Base-by-base conservation (phyloP, 441 rosid species). In the Hura crepitans region DNA sequence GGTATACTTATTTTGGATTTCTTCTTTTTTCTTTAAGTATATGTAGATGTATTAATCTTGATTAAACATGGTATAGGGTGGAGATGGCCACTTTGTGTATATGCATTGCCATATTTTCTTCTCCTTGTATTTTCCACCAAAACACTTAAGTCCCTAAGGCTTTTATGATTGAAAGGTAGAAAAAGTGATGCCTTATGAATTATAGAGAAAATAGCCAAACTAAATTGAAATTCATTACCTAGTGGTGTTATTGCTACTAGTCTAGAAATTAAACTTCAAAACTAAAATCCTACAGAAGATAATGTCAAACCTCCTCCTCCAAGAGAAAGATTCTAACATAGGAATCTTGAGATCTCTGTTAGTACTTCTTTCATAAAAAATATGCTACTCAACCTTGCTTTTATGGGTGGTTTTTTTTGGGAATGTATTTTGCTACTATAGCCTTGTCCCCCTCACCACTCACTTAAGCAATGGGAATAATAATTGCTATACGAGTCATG, bases 351-450 rank as follows among this genome's bases (percentile, higher is more conserved):
- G 81, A 58, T 75, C 93, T 6, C 15, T 86, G 63, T 65, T 81
- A 69, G 54, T 54, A 70, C 97, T 94, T 72, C 86, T 94, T 60
- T 91, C 98, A 4, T 89, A 93, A 43, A 75, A 77, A 62, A 78
- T 94, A 75, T 46, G 74, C 18, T 84, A 78, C 75, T 77, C 97
- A 65, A 94, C 97, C 61, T 58, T 83, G 72, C 97, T 94, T 50
- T 76, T 92, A 62, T 94, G 97, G 99, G 72, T 81, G 11, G 91
- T 90, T 1, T 90, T 91, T 77, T 83, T 92, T 62, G 99, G 99
- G 62, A 94, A 87, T 75, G 89, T 93, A 17, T 92, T 94, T 76
- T 81, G 94, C 13, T 94, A 94, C 80, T 94, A 94, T 46, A 97
- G 97, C 47, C 82, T 94, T 28, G 96, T 90, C 30, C 80, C 92